A percentile compares a stretch with the other conserved stretches of the same genome.
These are phyloP conservation scores for Corylus americana DNA, from an alignment of 306 rosid species.

Conservation along the genomic window DNA sequence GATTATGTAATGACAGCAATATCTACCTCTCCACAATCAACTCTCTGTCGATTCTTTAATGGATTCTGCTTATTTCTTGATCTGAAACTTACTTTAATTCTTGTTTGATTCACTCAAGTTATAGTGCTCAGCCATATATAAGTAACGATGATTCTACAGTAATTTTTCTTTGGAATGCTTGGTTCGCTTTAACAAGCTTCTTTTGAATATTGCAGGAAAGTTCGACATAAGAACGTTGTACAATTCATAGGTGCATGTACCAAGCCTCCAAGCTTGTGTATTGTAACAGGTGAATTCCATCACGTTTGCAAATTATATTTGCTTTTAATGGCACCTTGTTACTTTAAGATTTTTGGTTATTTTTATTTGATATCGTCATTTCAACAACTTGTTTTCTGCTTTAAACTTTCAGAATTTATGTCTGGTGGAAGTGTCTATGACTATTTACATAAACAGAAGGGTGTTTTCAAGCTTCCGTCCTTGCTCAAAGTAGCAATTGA, in stretches of 20 bases:
- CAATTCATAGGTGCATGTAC: slow-evolving; percentile 99
- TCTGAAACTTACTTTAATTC: not conserved
- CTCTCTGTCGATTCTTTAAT: not conserved
- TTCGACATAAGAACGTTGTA: slow-evolving; percentile 97
- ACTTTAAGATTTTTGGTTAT: not conserved
- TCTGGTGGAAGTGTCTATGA: slow-evolving; percentile 98
- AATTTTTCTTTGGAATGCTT: not conserved
- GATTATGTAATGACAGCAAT: not conserved
- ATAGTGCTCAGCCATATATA: not conserved
- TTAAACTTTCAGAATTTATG: slow-evolving; percentile 72
- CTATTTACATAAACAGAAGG: slow-evolving; percentile 91
- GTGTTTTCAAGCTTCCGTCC: slow-evolving; percentile 80
- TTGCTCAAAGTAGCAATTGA: slow-evolving; percentile 88
- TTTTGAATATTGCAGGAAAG: slow-evolving; percentile 73
- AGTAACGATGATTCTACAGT: not conserved
- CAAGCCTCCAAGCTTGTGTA: slow-evolving; percentile 80
- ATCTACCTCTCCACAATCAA: not conserved
- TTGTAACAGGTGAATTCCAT: slow-evolving; percentile 74
- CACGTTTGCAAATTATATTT: slow-evolving; percentile 12
- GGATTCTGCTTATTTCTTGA: not conserved
- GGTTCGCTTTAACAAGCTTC: slow-evolving; percentile 12
- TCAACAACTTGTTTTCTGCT: slow-evolving; percentile 20
- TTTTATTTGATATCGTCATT: not conserved
- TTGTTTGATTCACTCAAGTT: not conserved
- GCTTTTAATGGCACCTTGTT: slow-evolving; percentile 8